Conservation (phyloP, 352 stramenopile genomes). For the Globisporangium nagaii region DNA sequence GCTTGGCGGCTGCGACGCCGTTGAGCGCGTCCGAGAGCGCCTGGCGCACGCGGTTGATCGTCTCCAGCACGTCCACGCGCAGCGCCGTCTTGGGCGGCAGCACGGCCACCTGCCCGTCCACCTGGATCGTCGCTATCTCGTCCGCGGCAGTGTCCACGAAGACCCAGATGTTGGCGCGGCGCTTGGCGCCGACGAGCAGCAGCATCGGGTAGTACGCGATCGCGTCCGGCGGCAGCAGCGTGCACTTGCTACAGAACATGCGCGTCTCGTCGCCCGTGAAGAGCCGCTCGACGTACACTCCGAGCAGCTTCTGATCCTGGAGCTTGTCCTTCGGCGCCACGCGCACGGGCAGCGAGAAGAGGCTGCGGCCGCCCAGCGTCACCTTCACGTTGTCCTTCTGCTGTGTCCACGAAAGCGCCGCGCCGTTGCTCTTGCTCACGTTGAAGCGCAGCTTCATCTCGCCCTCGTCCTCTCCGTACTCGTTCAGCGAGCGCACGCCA, state of each 20-base stretch:
- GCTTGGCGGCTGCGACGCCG: constrained; percentile 13
- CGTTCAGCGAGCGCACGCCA: constrained; percentile 17
- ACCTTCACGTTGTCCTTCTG: constrained; percentile 58
- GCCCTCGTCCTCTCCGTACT: constrained; percentile 29
- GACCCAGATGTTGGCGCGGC: constrained; percentile 58
- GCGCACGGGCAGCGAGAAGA: constrained; percentile 67
- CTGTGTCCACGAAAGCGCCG: constrained; percentile 47
- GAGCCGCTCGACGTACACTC: constrained; percentile 64
- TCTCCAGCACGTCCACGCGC: constrained; percentile 26
- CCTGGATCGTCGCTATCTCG: constrained; percentile 61
- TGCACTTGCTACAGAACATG: constrained; percentile 80
- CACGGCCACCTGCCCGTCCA: constrained; percentile 44
- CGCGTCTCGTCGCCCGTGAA: constrained; percentile 73
- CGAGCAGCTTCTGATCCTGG: constrained; percentile 28
- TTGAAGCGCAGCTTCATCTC: constrained; percentile 41
- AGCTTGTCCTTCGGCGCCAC: constrained; percentile 17
- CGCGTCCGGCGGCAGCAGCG: constrained; percentile 53
- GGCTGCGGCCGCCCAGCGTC: constrained; percentile 46
- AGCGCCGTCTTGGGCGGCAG: constrained; percentile 48
- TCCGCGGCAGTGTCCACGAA: constrained; percentile 35
- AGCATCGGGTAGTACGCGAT: constrained; percentile 61
- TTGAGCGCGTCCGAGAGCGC: constrained; percentile 55
- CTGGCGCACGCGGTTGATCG: constrained; percentile 45
- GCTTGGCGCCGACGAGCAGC: constrained; percentile 38
- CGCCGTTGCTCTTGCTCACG: constrained; percentile 37